Evolutionary conservation across 2,329 filamentous ascomycete genomes (phyloP).

Genomic region (Cytospora chrysosperma): DNA sequence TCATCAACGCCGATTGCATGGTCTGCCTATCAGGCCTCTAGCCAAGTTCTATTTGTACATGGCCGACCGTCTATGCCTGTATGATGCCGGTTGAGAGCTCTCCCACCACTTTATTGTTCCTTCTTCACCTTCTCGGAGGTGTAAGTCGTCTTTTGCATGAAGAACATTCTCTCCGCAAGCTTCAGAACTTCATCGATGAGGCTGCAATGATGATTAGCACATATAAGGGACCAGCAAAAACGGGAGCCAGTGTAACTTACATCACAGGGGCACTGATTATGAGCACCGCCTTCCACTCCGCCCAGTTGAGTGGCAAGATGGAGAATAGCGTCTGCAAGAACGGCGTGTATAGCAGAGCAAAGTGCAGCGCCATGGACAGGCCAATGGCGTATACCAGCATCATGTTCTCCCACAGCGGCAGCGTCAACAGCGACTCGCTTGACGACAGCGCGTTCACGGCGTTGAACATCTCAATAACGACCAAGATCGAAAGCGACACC

Average conservation of each 20-base stretch:
- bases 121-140: slow-evolving; percentile 49
- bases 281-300: slow-evolving; percentile 90
- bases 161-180: slow-evolving; percentile 67
- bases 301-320: slow-evolving; percentile 80
- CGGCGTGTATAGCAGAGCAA: slow-evolving; percentile 88
- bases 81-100: slow-evolving; percentile 7
- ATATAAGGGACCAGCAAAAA: slow-evolving; percentile 3
- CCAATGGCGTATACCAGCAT: slow-evolving; percentile 94
- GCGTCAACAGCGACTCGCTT: slow-evolving; percentile 87
- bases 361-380: slow-evolving; percentile 92
- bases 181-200: slow-evolving; percentile 85
- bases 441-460: slow-evolving; percentile 97
- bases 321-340: slow-evolving; percentile 86
- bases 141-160: slow-evolving; percentile 51
- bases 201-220: slow-evolving; percentile 40
- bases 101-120: slow-evolving; percentile 42
- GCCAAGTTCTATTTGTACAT: slow-evolving; percentile 22
- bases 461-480: slow-evolving; percentile 99
- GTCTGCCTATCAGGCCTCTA: slow-evolving; percentile 9
- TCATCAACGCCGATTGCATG: background rate
- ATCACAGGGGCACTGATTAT: slow-evolving; percentile 88
- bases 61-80: slow-evolving; percentile 20
- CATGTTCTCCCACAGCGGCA: slow-evolving; percentile 98
- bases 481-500: slow-evolving; percentile 84
- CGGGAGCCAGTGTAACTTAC: slow-evolving; percentile 52